A percentile compares a stretch with the other conserved stretches of the same genome.
Evolutionary conservation across 768 basidiomycete species (phyloP).

Genomic region (Mycena indigotica): DNA sequence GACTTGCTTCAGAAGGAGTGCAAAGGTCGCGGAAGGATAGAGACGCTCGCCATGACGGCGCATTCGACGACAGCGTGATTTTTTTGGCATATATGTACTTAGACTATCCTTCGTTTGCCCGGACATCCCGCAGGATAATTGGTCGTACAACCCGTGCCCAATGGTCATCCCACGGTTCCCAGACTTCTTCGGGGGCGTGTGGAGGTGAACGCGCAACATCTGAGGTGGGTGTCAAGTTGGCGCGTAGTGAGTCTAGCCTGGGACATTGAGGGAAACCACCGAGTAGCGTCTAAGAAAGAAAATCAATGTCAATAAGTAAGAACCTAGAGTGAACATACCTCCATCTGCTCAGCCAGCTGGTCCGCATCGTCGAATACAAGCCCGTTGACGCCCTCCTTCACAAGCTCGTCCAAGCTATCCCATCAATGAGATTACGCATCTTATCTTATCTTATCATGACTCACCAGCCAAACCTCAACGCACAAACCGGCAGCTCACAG

Average conservation of each 20-base stretch:
- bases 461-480: slow-evolving; percentile 85
- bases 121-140: slow-evolving; percentile 46
- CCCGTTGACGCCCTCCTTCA: slow-evolving; percentile 84
- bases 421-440: too few species aligned
- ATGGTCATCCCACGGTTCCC: slow-evolving; percentile 74
- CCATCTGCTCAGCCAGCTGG: slow-evolving; percentile 72
- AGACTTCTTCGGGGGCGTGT: slow-evolving; percentile 22
- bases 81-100: background rate
- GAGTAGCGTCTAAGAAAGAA: slow-evolving; percentile 58
- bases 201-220: slow-evolving; percentile 21
- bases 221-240: slow-evolving; percentile 44
- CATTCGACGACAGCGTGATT: slow-evolving; percentile 34
- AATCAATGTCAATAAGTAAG: background rate
- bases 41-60: slow-evolving; percentile 77
- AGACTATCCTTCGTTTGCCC: slow-evolving; percentile 8
- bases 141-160: slow-evolving; percentile 75
- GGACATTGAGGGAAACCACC: slow-evolving; percentile 59
- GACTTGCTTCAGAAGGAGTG: slow-evolving; percentile 90
- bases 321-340: slow-evolving; percentile 37
- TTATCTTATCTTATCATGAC: background rate
- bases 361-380: slow-evolving; percentile 67
- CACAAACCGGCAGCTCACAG: slow-evolving; percentile 91
- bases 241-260: slow-evolving; percentile 52
- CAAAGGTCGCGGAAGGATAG: slow-evolving; percentile 84
- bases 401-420: slow-evolving; percentile 86